Evolutionary conservation across 2,329 filamentous ascomycete genomes (phyloP).

Genomic region (Colletotrichum siamense): DNA sequence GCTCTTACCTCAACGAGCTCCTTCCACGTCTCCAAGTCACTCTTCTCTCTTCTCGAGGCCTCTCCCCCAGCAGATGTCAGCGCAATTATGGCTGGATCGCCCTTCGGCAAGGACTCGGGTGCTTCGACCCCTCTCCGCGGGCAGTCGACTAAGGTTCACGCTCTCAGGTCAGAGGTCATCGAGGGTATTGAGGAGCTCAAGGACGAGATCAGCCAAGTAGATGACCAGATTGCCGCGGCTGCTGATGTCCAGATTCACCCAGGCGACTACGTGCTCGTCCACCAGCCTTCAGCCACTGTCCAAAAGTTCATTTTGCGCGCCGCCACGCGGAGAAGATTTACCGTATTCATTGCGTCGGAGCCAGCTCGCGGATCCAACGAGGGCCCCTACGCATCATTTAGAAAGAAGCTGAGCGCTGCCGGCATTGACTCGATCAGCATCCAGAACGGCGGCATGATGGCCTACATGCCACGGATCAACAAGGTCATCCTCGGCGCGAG

Average conservation of each 20-base stretch:
- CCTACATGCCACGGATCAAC: constrained; percentile 93
- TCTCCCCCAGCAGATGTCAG: constrained; percentile 55
- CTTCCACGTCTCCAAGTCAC: constrained; percentile 73
- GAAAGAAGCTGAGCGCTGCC: constrained; percentile 77
- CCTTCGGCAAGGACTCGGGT: constrained; percentile 50
- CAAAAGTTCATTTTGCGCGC: constrained; percentile 90
- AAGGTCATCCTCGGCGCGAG: constrained; percentile 93
- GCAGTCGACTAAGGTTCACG: constrained; percentile 58
- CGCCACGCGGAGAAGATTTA: constrained; percentile 89
- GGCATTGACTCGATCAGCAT: constrained; percentile 86
- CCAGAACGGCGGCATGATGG: constrained; percentile 84
- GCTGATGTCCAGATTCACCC: constrained; percentile 93
- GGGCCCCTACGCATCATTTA: constrained; percentile 60
- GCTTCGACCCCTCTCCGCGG: constrained; percentile 53
- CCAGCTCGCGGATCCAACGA: constrained; percentile 45
- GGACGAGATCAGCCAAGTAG: constrained; percentile 91
- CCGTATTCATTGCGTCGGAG: constrained; percentile 81
- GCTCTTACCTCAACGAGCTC: constrained; percentile 67
- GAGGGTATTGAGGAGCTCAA: constrained; percentile 95
- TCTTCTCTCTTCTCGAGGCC: constrained; percentile 87
- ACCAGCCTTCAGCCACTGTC: constrained; percentile 84
- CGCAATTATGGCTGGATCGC: constrained; percentile 45
- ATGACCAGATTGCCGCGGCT: constrained; percentile 89
- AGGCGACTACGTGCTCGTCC: constrained; percentile 89
- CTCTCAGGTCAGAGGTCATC: constrained; percentile 88